Conservation (phyloP, 2,329 filamentous ascomycete species). For the Fusarium gaditjirri region DNA sequence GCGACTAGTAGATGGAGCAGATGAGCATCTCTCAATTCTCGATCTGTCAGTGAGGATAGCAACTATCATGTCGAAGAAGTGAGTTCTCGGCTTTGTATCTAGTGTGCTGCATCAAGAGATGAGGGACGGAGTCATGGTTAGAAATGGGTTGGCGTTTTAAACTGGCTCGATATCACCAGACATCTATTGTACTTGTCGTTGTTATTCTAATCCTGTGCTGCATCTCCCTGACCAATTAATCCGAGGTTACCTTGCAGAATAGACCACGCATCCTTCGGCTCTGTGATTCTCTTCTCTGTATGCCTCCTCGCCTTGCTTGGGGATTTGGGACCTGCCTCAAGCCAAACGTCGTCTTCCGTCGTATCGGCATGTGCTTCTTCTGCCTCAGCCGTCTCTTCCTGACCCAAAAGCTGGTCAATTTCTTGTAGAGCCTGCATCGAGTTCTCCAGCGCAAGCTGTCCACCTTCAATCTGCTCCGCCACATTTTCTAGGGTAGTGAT, state of each 20-base stretch:
- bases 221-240: conserved; percentile 56
- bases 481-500: conserved; percentile 67
- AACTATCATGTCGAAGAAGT: conserved; percentile 69
- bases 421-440: conserved; percentile 62
- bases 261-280: conserved; percentile 59
- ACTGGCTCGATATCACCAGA: conserved; percentile 32
- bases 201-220: conserved; percentile 27
- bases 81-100: not conserved
- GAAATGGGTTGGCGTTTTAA: conserved; percentile 41
- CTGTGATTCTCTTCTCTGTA: conserved; percentile 39
- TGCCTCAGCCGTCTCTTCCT: conserved; percentile 40
- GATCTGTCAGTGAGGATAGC: conserved; percentile 87
- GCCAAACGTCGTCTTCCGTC: conserved; percentile 49
- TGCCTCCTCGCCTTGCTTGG: conserved; percentile 40
- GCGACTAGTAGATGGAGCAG: conserved; percentile 90
- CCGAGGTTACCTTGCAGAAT: conserved; percentile 64
- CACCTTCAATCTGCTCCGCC: conserved; percentile 68
- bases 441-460: conserved; percentile 65
- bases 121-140: conserved; percentile 40
- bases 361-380: conserved; percentile 36
- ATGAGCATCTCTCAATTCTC: conserved; percentile 92
- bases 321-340: conserved; percentile 46
- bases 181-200: conserved; percentile 25
- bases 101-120: conserved; percentile 15
- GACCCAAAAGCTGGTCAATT: conserved; percentile 60